A percentile compares a stretch with the other conserved stretches of the same genome.
phyloP scores from a whole-genome alignment of 1,139 yeast genomes.

The Pichia sp. region DNA sequence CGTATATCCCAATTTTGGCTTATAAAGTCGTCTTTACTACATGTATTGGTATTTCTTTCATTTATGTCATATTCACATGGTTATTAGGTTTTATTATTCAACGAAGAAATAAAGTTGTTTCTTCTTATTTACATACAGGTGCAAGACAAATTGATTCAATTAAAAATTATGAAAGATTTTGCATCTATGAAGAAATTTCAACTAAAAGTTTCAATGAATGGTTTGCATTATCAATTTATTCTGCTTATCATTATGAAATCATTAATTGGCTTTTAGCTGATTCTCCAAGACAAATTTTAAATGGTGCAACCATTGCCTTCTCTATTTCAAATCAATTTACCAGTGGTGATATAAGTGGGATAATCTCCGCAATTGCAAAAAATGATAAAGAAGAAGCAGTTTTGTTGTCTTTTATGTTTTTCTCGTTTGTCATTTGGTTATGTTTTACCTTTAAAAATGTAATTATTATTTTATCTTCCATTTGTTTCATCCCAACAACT shows the following conservation, averaged over 20 bases:
- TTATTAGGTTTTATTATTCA: constrained; percentile 54
- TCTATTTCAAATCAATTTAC: constrained; percentile 37
- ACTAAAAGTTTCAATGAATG: constrained; percentile 62
- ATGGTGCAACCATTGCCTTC: constrained; percentile 59
- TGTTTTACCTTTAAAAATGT: constrained; percentile 57
- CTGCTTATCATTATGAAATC: constrained; percentile 41
- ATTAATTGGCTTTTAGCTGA: constrained; percentile 71
- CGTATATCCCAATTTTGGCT: constrained; percentile 53
- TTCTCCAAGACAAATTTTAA: constrained; percentile 83
- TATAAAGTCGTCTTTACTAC: constrained; percentile 82
- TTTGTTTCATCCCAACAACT: constrained; percentile 17
- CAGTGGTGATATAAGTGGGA: constrained; percentile 38
- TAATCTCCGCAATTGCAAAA: constrained; percentile 53
- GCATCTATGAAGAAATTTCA: constrained; percentile 65
- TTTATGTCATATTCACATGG: constrained; percentile 52
- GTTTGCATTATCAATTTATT: constrained; percentile 58
- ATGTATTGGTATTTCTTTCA: constrained; percentile 71
- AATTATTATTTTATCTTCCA: constrained; percentile 18
- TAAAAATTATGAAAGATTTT: constrained; percentile 56
- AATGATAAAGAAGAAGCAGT: constrained; percentile 61
- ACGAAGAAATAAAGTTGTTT: constrained; percentile 58
- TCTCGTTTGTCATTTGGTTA: constrained; percentile 71
- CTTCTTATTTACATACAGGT: constrained; percentile 61
- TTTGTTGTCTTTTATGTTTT: constrained; percentile 65
- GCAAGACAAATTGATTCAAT: constrained; percentile 56